A percentile compares a stretch with the other conserved stretches of the same genome.
Conservation (phyloP, 495 filamentous ascomycete species). For the Delitschia confertaspora region DNA sequence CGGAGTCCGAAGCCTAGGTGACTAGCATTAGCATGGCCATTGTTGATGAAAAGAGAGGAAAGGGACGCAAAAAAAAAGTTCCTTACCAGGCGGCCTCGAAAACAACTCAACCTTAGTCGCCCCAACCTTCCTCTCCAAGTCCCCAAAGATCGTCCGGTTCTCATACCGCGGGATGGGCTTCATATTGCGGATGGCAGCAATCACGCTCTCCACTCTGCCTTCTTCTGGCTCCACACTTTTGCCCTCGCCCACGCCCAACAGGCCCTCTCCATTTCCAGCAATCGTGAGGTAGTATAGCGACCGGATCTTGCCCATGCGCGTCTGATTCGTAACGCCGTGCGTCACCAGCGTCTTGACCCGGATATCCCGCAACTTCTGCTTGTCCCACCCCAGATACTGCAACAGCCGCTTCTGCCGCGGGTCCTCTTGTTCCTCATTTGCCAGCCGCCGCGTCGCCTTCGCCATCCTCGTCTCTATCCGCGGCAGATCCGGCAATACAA, state of each 20-base stretch:
- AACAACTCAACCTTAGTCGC: constrained; percentile 72
- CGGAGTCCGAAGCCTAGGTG: constrained; percentile 81
- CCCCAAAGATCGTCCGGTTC: constrained; percentile 79
- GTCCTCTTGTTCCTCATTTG: constrained; percentile 36
- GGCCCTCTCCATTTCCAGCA: constrained; percentile 75
- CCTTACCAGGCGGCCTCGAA: constrained; percentile 79
- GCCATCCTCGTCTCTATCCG: constrained; percentile 20
- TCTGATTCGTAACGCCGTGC: constrained; percentile 80
- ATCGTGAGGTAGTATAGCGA: constrained; percentile 61
- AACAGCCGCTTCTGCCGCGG: constrained; percentile 51
- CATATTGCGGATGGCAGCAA: constrained; percentile 77
- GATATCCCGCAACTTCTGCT: constrained; percentile 46
- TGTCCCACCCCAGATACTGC: constrained; percentile 57
- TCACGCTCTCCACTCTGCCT: constrained; percentile 55
- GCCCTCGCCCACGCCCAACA: constrained; percentile 80
- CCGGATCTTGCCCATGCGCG: constrained; percentile 83
- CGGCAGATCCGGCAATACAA: constrained; percentile 17
- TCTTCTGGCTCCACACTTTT: constrained; percentile 66
- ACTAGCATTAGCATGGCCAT: constrained; percentile 1
- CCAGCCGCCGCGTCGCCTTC: constrained; percentile 10
- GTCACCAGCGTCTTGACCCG: constrained; percentile 56
- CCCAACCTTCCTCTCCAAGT: constrained; percentile 74
- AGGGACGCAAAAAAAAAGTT: constrained; percentile 7
- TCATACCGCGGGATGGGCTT: constrained; percentile 82
- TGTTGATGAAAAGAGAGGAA: background rate